Conservation (phyloP, 345 rosid species). For the Gossypium australe region DNA sequence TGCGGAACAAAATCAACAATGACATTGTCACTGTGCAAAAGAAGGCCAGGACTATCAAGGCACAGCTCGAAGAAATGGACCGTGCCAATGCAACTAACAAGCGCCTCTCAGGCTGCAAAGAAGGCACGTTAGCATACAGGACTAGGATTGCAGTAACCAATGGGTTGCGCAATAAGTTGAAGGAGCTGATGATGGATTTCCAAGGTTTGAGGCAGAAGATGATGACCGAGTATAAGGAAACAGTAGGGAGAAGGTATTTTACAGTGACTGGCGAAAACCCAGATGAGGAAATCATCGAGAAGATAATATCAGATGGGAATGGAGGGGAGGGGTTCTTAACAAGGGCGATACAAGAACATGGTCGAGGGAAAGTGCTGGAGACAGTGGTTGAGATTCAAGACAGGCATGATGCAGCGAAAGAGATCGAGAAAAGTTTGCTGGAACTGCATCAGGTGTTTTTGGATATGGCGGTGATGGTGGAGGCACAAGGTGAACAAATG, state of each 20-base stretch:
- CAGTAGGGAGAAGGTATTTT: conserved; percentile 81
- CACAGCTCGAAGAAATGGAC: not conserved
- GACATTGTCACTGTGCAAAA: not conserved
- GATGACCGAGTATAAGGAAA: conserved; percentile 90
- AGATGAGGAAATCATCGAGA: conserved; percentile 76
- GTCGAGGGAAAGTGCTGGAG: conserved; percentile 86
- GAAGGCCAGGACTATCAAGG: not conserved
- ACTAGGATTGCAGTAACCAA: conserved; percentile 77
- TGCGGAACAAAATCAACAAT: conserved; percentile 49
- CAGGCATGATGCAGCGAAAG: conserved; percentile 79
- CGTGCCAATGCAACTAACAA: not conserved
- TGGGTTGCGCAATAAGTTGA: conserved; percentile 72
- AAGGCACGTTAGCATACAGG: conserved; percentile 69
- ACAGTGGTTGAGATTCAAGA: conserved; percentile 91
- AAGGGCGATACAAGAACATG: conserved; percentile 80
- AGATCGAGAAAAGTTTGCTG: conserved; percentile 85
- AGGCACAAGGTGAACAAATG: conserved; percentile 87
- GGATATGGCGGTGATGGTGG: conserved; percentile 97
- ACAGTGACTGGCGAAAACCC: conserved; percentile 90
- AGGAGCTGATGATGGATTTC: conserved; percentile 93
- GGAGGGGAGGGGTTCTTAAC: conserved; percentile 75
- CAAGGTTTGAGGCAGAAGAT: conserved; percentile 82
- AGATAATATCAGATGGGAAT: conserved; percentile 57
- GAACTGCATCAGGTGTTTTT: conserved; percentile 93
- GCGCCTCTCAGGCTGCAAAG: not conserved